Evolutionary conservation across 2,329 filamentous ascomycete species (phyloP), one percentile per base, ranked within the genome.

Genomic region (Penicillium sp.): DNA sequence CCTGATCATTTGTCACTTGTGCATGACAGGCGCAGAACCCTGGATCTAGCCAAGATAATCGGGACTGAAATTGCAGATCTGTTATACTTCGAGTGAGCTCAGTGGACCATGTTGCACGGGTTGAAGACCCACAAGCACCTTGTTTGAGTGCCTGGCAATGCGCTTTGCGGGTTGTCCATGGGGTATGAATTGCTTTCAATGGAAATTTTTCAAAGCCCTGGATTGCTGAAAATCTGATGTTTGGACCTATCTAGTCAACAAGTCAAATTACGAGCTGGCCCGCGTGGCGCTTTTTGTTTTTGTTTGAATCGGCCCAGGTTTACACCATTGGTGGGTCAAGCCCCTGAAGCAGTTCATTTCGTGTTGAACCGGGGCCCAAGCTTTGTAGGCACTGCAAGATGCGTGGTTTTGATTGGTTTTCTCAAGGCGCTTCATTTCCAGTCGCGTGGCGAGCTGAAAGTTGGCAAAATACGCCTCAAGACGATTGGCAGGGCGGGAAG

Each of bases 1-100:
- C 7, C n/a, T 29, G 10, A 27, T 5, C n/a, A 45, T 29, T 46
- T 46, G 47, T 45, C 50, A 48, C 10, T 38, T 24, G 14, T 54
- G 48, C 56, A 53, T 60, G 55, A 54, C 49, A 53, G 58, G 53
- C 40, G 48, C 45, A 41, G 13, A 46, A 50, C 42, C 46, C 38
- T 48, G 50, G 53, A 31, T 45, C 53, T 45, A 47, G 45, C 46
- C n/a, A 36, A 10, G 11, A 41, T 50, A 32, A 51, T 59, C 58
- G 56, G 54, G 56, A 59, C 59, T 57, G 52, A 48, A 54, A 46
- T 16, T 57, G 58, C 60, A 57, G 55, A 56, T 51, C 49, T 50
- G 41, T 47, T 46, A 60, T 55, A 34, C 39, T 53, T 48, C 43
- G 38, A 47, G 42, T 18, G 42, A 48, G 38, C 32, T 48, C 11